Evolutionary conservation across 2,329 filamentous ascomycete genomes (phyloP), one percentile per base, ranked within the genome.

Genomic region (Microsporum canis): DNA sequence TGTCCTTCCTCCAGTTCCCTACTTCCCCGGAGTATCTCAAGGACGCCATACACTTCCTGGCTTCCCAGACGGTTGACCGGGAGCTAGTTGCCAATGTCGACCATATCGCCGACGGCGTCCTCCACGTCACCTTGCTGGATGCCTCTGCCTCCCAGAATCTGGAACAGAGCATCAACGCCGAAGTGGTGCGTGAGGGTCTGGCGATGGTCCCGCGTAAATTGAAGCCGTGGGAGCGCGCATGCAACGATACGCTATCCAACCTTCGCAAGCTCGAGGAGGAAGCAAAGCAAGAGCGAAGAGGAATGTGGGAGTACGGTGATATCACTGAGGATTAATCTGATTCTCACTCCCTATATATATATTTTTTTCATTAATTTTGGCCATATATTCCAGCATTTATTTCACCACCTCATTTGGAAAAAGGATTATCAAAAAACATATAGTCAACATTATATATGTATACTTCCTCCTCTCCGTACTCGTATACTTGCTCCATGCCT

Each of bases 241-340:
- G 89, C 53, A 82, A 82, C 61, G 82, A 88, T 38, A 84, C 91
- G 49, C 76, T 96, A 64, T 83, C 84, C 73, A 83, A 83, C 67
- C 77, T 96, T 64, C 86, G 83, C 70, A 82, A 87, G 73, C 83
- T 87, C 58, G 87, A 95, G 79, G 80, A 82, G 39, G 80, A 87
- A 73, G 92, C 92, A 3, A 96, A 95, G 82, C 79, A 83, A 60
- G 85, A 86, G 61, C 84, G 91, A 64, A 80, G 85, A 66, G 94
- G 94, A 49, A 94, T 96, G 83, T 99, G 92, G 91, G 94, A 99
- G 82, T 99, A 97, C 75, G 94, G 94, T 67, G 94, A 97, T 73
- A 81, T 96, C 71, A 95, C 90, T 12, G 91, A 96, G 78, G 90
- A 95, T 71, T 91, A 84, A 62, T 36, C 10, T 23, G n/a, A 29